phyloP scores from a whole-genome alignment of 768 basidiomycete species.

The Termitomyces heimii region DNA sequence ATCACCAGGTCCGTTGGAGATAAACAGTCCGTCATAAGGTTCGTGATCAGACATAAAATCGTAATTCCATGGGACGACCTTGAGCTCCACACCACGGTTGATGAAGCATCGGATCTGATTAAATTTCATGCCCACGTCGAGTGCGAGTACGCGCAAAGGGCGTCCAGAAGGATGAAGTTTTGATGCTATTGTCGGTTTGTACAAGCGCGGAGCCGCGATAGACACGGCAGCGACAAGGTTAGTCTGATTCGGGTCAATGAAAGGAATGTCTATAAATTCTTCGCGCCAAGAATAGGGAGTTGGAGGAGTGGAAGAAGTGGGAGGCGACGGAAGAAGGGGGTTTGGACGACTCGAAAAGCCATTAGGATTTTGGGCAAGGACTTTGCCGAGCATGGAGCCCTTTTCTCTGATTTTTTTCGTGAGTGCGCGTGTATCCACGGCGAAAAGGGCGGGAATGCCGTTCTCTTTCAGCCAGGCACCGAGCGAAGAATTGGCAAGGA shows the following conservation, averaged over 20 bases:
- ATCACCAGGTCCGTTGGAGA: slow-evolving; percentile 98
- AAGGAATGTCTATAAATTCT: slow-evolving; percentile 77
- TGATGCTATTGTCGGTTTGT: slow-evolving; percentile 50
- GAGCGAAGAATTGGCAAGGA: slow-evolving; percentile 83
- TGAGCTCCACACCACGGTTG: slow-evolving; percentile 87
- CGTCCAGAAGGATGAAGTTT: slow-evolving; percentile 75
- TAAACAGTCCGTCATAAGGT: slow-evolving; percentile 89
- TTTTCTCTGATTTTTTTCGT: slow-evolving; percentile 96
- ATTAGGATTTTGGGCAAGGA: slow-evolving; percentile 60
- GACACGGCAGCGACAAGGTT: slow-evolving; percentile 94
- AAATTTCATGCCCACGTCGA: slow-evolving; percentile 99
- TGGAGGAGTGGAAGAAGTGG: slow-evolving; percentile 48
- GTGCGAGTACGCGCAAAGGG: slow-evolving; percentile 74
- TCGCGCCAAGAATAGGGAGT: slow-evolving; percentile 66
- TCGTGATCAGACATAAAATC: slow-evolving; percentile 77
- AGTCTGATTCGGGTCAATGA: slow-evolving; percentile 79
- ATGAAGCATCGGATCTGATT: slow-evolving; percentile 98
- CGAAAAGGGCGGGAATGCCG: slow-evolving; percentile 89
- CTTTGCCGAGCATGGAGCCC: slow-evolving; percentile 84
- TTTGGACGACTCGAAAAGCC: slow-evolving; percentile 32
- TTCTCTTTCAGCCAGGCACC: slow-evolving; percentile 94
- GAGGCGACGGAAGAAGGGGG: slow-evolving; percentile 23
- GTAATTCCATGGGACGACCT: slow-evolving; percentile 97
- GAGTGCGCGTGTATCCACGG: slow-evolving; percentile 93
- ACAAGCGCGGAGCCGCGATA: slow-evolving; percentile 57